phyloP scores from a whole-genome alignment of 2,329 filamentous ascomycete species.

The Fusarium tanahbumbuense region DNA sequence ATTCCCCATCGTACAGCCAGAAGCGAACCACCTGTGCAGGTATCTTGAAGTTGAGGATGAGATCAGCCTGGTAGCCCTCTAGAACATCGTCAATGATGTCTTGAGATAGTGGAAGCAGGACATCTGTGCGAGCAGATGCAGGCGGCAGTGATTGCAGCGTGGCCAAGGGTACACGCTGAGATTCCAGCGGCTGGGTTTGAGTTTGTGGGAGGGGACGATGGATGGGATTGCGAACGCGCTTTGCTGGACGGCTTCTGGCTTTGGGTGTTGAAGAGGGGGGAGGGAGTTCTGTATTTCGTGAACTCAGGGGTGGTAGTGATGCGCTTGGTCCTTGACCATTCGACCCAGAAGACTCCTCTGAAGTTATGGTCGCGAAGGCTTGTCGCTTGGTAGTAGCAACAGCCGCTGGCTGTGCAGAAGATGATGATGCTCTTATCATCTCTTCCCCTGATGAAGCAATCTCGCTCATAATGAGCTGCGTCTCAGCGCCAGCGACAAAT shows the following conservation, averaged over 20 bases:
- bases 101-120: constrained; percentile 63
- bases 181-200: constrained; percentile 52
- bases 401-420: background rate
- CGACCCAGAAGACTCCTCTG: constrained; percentile 26
- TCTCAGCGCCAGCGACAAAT: constrained; percentile 49
- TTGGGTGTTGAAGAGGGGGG: constrained; percentile 30
- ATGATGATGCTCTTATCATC: constrained; percentile 17
- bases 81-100: constrained; percentile 62
- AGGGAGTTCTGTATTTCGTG: constrained; percentile 34
- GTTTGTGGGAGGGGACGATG: constrained; percentile 38
- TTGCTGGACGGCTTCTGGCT: constrained; percentile 15
- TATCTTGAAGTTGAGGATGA: constrained; percentile 67
- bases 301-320: constrained; percentile 24
- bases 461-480: constrained; percentile 51
- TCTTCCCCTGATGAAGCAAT: constrained; percentile 47
- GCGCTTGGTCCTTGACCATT: constrained; percentile 16
- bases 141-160: constrained; percentile 61
- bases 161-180: constrained; percentile 64
- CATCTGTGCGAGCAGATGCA: constrained; percentile 63
- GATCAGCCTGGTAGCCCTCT: constrained; percentile 62
- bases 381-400: background rate
- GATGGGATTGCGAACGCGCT: constrained; percentile 47
- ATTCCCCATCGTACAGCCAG: constrained; percentile 69
- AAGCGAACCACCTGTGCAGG: constrained; percentile 67
- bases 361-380: constrained; percentile 17